These are phyloP conservation scores for Dictyostelium capitatum DNA, from an alignment of 78 protist species.

Conservation along the genomic window DNA sequence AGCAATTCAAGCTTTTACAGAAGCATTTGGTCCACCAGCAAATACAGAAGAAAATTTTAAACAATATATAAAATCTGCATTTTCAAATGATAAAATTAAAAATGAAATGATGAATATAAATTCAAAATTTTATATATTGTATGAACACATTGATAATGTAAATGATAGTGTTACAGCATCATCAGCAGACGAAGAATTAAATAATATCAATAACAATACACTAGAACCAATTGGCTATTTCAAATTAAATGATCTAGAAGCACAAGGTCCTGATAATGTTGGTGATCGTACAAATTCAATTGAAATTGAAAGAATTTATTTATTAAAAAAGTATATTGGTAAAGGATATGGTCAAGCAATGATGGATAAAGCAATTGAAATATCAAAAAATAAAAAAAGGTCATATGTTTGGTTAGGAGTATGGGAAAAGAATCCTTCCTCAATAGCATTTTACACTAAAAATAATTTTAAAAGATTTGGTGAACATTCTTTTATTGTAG, in stretches of 20 bases:
- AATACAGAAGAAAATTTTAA: slow-evolving; percentile 15
- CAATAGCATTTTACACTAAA: neutral
- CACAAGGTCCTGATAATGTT: neutral
- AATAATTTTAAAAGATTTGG: slow-evolving; percentile 1
- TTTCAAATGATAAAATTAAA: neutral
- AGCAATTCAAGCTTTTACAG: neutral
- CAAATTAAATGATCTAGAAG: neutral
- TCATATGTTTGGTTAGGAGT: slow-evolving; percentile 22
- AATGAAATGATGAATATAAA: neutral
- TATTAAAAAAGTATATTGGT: neutral
- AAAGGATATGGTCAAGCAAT: slow-evolving; percentile 5
- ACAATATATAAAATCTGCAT: neutral
- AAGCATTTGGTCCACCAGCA: neutral
- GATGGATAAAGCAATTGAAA: slow-evolving; percentile 7
- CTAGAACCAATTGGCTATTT: neutral
- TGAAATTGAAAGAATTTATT: slow-evolving; percentile 27
- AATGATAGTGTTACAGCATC: too few relatives aligned
- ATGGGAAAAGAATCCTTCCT: neutral
- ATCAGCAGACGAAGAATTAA: too few relatives aligned
- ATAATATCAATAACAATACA: neutral
- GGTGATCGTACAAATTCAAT: neutral
- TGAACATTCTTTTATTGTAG: neutral
- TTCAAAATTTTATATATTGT: neutral
- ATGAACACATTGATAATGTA: neutral
- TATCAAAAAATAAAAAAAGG: neutral